A percentile compares a stretch with the other conserved stretches of the same genome.
Evolutionary conservation across 176 grass and related monocot genomes (phyloP).

Genomic region (Oryza australiensis): DNA sequence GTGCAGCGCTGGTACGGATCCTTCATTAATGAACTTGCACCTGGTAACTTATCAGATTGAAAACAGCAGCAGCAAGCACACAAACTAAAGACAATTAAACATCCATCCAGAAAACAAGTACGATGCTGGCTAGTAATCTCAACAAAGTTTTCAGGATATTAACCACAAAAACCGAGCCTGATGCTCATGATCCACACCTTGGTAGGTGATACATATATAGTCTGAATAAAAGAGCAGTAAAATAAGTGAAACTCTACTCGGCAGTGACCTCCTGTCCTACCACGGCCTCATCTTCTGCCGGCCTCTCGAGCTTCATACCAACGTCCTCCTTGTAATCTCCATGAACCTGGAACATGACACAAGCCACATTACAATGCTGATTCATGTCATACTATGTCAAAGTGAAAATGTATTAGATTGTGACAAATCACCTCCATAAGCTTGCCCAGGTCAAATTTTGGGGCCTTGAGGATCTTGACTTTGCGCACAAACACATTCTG

Average conservation of each 20-base stretch:
- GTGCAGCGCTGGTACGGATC: constrained; percentile 63
- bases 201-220: constrained; percentile 27
- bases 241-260: constrained; percentile 31
- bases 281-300: background rate
- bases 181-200: constrained; percentile 16
- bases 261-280: constrained; percentile 34
- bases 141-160: background rate
- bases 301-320: background rate
- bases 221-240: constrained; percentile 31
- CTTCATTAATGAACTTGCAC: no score
- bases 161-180: constrained; percentile 32
- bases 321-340: constrained; percentile 78
- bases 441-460: background rate
- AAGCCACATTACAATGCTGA: background rate
- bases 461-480: background rate
- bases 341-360: constrained; percentile 56
- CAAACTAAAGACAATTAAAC: background rate
- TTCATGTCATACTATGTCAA: background rate
- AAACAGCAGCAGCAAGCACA: background rate
- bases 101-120: background rate
- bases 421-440: background rate
- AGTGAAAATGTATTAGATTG: background rate
- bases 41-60: background rate
- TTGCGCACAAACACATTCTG: background rate
- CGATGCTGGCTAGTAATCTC: background rate